Percentiles rank a stretch among this genome's conserved stretches.
Conservation (phyloP, 257 asterid species). For the Fraxinus pennsylvanica region DNA sequence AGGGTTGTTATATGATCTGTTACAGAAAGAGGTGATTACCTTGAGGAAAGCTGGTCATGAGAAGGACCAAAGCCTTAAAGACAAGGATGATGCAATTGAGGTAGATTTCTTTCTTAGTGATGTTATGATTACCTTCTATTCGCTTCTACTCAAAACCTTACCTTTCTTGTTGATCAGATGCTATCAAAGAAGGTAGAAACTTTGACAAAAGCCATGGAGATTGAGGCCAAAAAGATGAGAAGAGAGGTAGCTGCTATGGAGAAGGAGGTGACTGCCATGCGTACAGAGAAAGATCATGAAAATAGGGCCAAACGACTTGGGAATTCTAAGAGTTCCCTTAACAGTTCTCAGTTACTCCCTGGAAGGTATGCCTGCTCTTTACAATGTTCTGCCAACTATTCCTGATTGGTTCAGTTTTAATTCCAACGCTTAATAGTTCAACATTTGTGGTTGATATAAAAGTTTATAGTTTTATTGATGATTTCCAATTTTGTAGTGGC, state of each 20-base stretch:
- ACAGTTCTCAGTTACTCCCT: slow-evolving; percentile 67
- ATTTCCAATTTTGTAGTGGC: background rate
- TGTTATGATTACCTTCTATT: background rate
- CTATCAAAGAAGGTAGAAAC: slow-evolving; percentile 96
- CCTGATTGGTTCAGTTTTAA: slow-evolving; percentile 7
- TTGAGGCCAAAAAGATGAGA: slow-evolving; percentile 98
- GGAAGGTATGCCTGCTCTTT: slow-evolving; percentile 61
- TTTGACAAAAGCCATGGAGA: slow-evolving; percentile 94
- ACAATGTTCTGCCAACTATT: slow-evolving; percentile 6
- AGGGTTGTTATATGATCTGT: slow-evolving; percentile 71
- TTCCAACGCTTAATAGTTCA: background rate
- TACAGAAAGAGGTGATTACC: slow-evolving; percentile 88
- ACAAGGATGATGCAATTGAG: slow-evolving; percentile 98
- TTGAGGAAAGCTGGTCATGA: slow-evolving; percentile 91
- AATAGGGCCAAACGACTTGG: slow-evolving; percentile 69
- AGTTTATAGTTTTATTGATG: background rate
- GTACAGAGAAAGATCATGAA: slow-evolving; percentile 85
- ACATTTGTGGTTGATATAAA: background rate
- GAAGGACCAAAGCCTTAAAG: slow-evolving; percentile 96
- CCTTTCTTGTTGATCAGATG: slow-evolving; percentile 53
- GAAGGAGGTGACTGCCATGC: slow-evolving; percentile 98
- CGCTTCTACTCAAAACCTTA: slow-evolving; percentile 20
- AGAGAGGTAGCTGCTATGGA: slow-evolving; percentile 99
- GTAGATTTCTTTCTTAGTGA: slow-evolving; percentile 40
- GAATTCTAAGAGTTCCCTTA: slow-evolving; percentile 60